These are phyloP conservation scores for Solanum gandarillasii DNA, from an alignment of 257 asterid species.

Conservation along the genomic window DNA sequence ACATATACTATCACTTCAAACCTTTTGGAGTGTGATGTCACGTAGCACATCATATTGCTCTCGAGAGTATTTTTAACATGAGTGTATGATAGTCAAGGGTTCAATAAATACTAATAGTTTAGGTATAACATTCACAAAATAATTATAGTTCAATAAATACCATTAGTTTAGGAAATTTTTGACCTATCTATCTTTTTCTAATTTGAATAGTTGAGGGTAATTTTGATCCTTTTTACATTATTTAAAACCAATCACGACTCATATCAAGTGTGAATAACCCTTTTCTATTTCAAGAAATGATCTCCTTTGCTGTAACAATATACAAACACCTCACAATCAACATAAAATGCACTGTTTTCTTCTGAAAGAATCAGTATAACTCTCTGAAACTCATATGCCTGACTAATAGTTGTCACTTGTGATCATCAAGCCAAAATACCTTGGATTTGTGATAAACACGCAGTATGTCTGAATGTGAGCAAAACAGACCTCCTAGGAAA, in stretches of 20 bases:
- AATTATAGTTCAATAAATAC: not conserved
- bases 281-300: not conserved
- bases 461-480: not conserved
- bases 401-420: not conserved
- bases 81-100: not conserved
- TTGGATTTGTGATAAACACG: not conserved
- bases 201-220: not conserved
- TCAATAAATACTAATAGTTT: not conserved
- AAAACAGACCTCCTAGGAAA: not conserved
- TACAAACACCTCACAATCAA: not conserved
- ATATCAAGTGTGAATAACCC: not conserved
- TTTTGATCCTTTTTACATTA: not conserved
- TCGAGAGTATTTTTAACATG: not conserved
- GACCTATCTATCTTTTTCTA: not conserved
- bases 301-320: not conserved
- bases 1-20: not conserved
- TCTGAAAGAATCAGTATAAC: not conserved
- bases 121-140: not conserved
- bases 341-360: not conserved
- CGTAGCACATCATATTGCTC: not conserved
- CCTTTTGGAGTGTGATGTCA: not conserved
- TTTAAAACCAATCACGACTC: not conserved
- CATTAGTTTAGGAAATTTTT: not conserved
- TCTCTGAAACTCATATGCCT: not conserved
- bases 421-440: not conserved